Evolutionary conservation across 2,329 filamentous ascomycete species (phyloP).

Genomic region (Sporothrix inflata): DNA sequence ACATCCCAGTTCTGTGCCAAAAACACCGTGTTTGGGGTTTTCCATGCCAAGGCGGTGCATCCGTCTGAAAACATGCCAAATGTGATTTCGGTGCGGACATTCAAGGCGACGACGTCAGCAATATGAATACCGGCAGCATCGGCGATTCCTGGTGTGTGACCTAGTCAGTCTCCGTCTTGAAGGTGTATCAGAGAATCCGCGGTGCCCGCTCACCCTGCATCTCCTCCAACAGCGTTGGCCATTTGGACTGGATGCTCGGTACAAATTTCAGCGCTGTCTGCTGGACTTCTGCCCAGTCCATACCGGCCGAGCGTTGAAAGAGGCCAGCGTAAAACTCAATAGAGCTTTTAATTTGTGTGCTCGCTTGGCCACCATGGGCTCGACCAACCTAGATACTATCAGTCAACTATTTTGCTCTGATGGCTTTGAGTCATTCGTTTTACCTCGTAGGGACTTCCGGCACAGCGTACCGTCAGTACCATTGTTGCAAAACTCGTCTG

Average conservation of each 20-base stretch:
- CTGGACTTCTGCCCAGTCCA: neutral
- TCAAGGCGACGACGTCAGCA: conserved; percentile 60
- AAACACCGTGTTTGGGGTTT: conserved; percentile 41
- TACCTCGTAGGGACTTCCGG: neutral
- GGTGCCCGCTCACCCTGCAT: conserved; percentile 46
- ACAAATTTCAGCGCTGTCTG: neutral
- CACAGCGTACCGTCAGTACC: neutral
- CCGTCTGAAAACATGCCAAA: conserved; percentile 61
- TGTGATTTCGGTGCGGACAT: conserved; percentile 60
- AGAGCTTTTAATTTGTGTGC: neutral
- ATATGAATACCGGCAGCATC: conserved; percentile 51
- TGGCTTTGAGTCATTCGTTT: neutral
- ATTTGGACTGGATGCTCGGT: conserved; percentile 18
- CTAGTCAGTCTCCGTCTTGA: too few species aligned
- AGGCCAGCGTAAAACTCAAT: conserved; percentile 18
- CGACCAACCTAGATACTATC: neutral
- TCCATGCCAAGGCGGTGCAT: conserved; percentile 57
- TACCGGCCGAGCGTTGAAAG: neutral
- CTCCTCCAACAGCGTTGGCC: conserved; percentile 40
- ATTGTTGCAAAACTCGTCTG: too few species aligned
- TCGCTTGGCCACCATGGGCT: neutral
- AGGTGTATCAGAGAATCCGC: too few species aligned
- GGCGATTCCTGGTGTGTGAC: conserved; percentile 44
- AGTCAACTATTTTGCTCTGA: neutral
- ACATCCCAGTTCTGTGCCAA: conserved; percentile 63